Conservation (phyloP, 352 stramenopile genomes). For the Globisporangium orthogonon region DNA sequence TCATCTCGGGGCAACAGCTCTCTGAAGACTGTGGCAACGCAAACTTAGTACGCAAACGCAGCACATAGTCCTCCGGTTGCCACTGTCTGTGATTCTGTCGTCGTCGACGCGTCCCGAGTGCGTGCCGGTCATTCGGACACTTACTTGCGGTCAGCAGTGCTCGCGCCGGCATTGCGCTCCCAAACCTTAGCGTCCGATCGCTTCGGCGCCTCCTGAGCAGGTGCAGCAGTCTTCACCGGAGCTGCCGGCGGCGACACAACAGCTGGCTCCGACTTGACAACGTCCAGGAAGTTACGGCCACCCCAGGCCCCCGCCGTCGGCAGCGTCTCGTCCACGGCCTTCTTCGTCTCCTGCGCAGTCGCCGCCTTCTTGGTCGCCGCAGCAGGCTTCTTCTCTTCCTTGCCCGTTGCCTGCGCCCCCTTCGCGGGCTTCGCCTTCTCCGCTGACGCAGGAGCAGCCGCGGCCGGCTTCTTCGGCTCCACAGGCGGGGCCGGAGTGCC, state of each 20-base stretch:
- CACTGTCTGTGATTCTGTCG: too few relatives aligned
- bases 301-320: slow-evolving; percentile 73
- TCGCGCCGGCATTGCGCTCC: slow-evolving; percentile 5
- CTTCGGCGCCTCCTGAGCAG: slow-evolving; percentile 13
- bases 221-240: slow-evolving; percentile 18
- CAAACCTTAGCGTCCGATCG: slow-evolving; percentile 20
- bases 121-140: neutral
- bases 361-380: slow-evolving; percentile 17
- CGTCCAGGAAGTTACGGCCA: slow-evolving; percentile 75
- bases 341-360: neutral
- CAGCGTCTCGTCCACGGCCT: slow-evolving; percentile 32
- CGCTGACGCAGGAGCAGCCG: slow-evolving; percentile 3
- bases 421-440: slow-evolving; percentile 29
- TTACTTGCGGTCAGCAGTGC: slow-evolving; percentile 6
- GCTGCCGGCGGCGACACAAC: slow-evolving; percentile 18
- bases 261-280: slow-evolving; percentile 71
- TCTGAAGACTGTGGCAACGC: too few relatives aligned
- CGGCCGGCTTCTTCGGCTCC: slow-evolving; percentile 43
- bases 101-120: too few relatives aligned
- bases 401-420: slow-evolving; percentile 24
- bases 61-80: too few relatives aligned
- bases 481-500: slow-evolving; percentile 40
- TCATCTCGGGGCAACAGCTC: too few relatives aligned
- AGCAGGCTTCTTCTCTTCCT: slow-evolving; percentile 27
- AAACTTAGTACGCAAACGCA: too few relatives aligned